Evolutionary conservation across 768 basidiomycete species (phyloP).

Genomic region (Crassisporium funariophilum): DNA sequence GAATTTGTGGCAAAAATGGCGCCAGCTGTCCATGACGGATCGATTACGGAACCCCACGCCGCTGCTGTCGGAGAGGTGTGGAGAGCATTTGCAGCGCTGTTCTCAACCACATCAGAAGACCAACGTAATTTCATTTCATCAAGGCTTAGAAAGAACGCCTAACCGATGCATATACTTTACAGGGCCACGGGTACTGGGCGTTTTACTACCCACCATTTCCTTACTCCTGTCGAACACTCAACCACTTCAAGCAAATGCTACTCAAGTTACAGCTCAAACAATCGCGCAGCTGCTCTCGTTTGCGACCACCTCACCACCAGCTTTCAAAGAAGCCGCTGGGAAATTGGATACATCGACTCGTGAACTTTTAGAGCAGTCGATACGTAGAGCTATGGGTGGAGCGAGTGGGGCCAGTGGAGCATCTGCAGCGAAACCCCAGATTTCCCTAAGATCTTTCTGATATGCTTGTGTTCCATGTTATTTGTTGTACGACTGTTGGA

Average conservation of each 20-base stretch:
- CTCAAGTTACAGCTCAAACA: constrained; percentile 53
- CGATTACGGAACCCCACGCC: constrained; percentile 54
- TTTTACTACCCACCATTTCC: constrained; percentile 75
- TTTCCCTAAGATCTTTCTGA: constrained; percentile 74
- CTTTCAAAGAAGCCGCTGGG: constrained; percentile 85
- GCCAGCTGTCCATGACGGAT: constrained; percentile 57
- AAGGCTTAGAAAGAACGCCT: too few relatives aligned
- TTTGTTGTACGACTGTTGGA: too few relatives aligned
- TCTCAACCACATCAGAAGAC: constrained; percentile 55
- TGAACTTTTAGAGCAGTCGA: constrained; percentile 71
- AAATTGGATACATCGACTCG: constrained; percentile 60
- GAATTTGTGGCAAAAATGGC: constrained; percentile 75
- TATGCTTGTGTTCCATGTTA: neutral
- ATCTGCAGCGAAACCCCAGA: constrained; percentile 58
- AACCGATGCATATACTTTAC: constrained; percentile 9
- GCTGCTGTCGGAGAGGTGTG: constrained; percentile 77
- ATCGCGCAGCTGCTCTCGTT: constrained; percentile 70
- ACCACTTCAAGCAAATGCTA: constrained; percentile 32
- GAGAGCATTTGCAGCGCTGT: constrained; percentile 75
- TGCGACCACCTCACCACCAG: constrained; percentile 66
- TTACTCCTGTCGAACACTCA: constrained; percentile 64
- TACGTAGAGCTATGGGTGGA: constrained; percentile 73
- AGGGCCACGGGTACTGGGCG: constrained; percentile 70
- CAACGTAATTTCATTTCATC: constrained; percentile 51
- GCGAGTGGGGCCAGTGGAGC: constrained; percentile 24